Conservation (phyloP, 257 asterid species). For the Solanum chaucha region DNA sequence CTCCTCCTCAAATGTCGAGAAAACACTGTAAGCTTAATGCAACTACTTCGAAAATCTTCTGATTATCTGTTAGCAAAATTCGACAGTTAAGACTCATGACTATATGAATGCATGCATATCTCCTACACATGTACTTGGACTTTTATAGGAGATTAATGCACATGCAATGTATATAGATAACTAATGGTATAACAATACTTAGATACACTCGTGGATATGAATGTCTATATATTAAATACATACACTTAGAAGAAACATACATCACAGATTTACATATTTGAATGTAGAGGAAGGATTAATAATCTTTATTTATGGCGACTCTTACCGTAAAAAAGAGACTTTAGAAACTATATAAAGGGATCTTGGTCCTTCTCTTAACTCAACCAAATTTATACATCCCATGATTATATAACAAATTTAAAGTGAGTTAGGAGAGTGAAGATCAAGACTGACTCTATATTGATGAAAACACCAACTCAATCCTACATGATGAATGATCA, state of each 20-base stretch:
- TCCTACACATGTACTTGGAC: neutral
- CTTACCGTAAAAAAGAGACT: neutral
- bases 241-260: neutral
- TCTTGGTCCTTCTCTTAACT: neutral
- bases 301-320: neutral
- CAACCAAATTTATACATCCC: neutral
- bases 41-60: neutral
- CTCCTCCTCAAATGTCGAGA: neutral
- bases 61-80: neutral
- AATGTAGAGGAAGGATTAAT: neutral
- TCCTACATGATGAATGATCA: neutral
- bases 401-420: neutral
- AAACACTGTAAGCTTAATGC: neutral
- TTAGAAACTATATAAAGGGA: neutral
- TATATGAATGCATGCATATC: neutral
- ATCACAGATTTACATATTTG: neutral
- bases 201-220: neutral
- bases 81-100: neutral
- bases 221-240: neutral
- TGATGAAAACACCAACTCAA: neutral
- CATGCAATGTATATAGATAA: neutral
- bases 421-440: neutral
- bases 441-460: neutral
- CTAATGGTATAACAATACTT: neutral
- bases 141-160: neutral